Evolutionary conservation across 2,329 filamentous ascomycete species (phyloP).

Genomic region (Teratosphaeria nubilosa): DNA sequence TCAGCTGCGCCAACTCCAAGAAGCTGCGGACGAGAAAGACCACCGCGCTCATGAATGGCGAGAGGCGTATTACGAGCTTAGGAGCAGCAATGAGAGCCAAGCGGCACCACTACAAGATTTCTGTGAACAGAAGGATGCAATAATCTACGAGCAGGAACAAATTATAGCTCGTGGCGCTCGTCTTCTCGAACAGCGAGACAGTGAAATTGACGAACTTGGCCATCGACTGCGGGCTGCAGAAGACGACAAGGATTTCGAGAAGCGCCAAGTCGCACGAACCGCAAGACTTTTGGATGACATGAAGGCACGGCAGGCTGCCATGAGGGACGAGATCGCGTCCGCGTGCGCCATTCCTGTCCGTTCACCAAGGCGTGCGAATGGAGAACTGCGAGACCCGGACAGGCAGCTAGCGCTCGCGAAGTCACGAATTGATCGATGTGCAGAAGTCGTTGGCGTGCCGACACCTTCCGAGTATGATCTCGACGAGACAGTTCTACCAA

Average conservation of each 20-base stretch:
- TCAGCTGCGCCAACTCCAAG: background rate
- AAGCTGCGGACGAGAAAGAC: background rate
- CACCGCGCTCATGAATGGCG: background rate
- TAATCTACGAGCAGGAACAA: constrained; percentile 15
- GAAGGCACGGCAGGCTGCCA: constrained; percentile 1
- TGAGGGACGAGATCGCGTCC: constrained; percentile 6
- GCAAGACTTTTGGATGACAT: constrained; percentile 10
- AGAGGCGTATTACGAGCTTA: background rate
- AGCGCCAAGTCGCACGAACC: constrained; percentile 4
- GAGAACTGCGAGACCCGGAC: background rate
- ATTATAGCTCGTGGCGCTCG: constrained; percentile 15
- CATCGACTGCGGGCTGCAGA: constrained; percentile 7
- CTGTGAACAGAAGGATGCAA: constrained; percentile 16
- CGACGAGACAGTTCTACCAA: background rate
- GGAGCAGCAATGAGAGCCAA: background rate
- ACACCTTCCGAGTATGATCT: background rate
- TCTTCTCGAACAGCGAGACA: constrained; percentile 13
- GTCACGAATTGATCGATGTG: background rate
- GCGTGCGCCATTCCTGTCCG: background rate
- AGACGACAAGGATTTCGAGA: constrained; percentile 10
- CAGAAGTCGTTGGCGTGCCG: background rate
- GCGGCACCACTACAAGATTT: constrained; percentile 7
- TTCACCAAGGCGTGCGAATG: background rate
- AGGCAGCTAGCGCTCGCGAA: constrained; percentile 1
- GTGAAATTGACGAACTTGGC: constrained; percentile 11